phyloP scores from a whole-genome alignment of 495 filamentous ascomycete species.

The Aspergillus steynii region DNA sequence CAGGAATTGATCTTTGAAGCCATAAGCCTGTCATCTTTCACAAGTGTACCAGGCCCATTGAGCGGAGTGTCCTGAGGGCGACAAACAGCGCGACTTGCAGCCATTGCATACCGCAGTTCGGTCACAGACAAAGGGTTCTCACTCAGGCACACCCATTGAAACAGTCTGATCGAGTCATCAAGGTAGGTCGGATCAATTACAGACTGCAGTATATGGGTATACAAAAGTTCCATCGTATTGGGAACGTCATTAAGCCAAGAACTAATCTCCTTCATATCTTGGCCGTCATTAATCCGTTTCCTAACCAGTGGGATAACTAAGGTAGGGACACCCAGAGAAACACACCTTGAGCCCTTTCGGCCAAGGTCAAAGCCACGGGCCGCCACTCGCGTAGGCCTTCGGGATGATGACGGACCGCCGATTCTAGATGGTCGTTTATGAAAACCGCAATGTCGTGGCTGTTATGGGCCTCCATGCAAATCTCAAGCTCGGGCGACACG shows the following conservation, averaged over 20 bases:
- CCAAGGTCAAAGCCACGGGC: too few relatives aligned
- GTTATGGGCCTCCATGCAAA: slow-evolving; percentile 17
- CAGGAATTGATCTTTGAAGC: too few relatives aligned
- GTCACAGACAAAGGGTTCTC: slow-evolving; percentile 18
- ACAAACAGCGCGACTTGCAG: slow-evolving; percentile 7
- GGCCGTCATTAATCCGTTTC: too few relatives aligned
- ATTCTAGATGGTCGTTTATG: not conserved
- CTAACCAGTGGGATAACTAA: too few relatives aligned
- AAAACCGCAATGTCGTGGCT: slow-evolving; percentile 4
- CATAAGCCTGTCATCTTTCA: too few relatives aligned
- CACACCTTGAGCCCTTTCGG: too few relatives aligned
- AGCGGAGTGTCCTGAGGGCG: not conserved
- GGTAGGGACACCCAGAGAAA: too few relatives aligned
- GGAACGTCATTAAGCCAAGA: too few relatives aligned
- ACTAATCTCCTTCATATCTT: too few relatives aligned
- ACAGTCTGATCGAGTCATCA: not conserved
- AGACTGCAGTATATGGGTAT: slow-evolving; percentile 14
- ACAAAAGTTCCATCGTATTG: not conserved
- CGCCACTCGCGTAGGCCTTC: too few relatives aligned
- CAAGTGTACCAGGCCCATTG: too few relatives aligned
- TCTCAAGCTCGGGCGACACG: slow-evolving; percentile 3
- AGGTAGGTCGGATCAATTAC: slow-evolving; percentile 11
- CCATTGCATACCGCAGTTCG: slow-evolving; percentile 19
- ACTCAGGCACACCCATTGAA: slow-evolving; percentile 21
- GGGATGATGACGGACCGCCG: not conserved